Base-by-base conservation (phyloP, 352 stramenopile genomes). In the Phytophthora macrochlamydospora region DNA sequence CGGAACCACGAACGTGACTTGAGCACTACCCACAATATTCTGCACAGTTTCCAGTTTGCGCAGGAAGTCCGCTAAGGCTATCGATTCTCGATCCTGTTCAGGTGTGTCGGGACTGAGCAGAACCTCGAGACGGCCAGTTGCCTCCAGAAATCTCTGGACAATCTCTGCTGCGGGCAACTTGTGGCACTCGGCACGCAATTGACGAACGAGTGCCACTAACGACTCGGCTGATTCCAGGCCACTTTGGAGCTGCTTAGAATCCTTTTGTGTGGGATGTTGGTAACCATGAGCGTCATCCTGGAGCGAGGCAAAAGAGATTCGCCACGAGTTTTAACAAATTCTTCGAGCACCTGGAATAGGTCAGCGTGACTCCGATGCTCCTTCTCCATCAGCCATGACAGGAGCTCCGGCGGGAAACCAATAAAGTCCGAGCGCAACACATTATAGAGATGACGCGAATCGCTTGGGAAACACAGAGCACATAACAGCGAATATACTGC, bases 371-470 rank as follows among this genome's bases (percentile, higher is more conserved):
- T 88, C 13, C 63, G 72, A 29, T 78, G 69, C 42, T 91, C 73
- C 35, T 78, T 81, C 46, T 90, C 80, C 82, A 94, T 91, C 13
- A 94, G 57, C 49, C 67, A 69, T 4, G 83, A 91, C 2, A 94
- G 57, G 8, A 91, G 44, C 28, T 81, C 62, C 2, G 81, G 58
- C 13, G 86, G 75, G n/a, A 94, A 82, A 18, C 51, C 61, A 51
- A 92, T 79, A 49, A 70, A 87, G 8, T 82, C 72, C 11, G 86
- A 94, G 2, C 86, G 82, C 24, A 94, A 65, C 6, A 94, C 73
- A 44, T 92, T 92, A 71, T 94, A 94, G 8, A 94, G 54, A 50
- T 92, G 79, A 8, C 80, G 80, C 8, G 86, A 89, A 51, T 94
- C 83, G 40, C 73, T 91, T 1, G 86, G 83, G 40, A 67, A 87